Base-by-base conservation (phyloP, 441 rosid species). In the Erysimum cheiri region DNA sequence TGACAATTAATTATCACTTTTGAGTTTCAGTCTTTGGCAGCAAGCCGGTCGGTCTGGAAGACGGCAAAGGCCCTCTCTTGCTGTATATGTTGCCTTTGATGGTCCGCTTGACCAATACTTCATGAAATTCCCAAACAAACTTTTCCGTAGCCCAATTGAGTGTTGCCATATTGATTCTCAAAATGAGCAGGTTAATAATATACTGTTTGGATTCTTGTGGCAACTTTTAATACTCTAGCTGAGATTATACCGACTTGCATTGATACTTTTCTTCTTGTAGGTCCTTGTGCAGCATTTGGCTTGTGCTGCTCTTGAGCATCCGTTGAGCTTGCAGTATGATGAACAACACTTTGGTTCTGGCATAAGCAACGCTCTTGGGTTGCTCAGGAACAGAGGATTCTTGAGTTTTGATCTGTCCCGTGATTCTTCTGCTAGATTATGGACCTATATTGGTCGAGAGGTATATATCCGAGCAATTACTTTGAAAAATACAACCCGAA, bases 1-100 rank as follows among this genome's bases (percentile, higher is more conserved):
- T 65, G 68, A 13, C 5, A 66, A 13, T 37, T 10, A 14, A 41
- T 44, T 29, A 65, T 70, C 59, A 67, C 70, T 31, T 80, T 78
- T 68, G 78, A 58, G 57, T 37, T 69, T 60, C 79, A 94, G 97
- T 83, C 83, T 91, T 71, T 89, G 96, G 97, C 98, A 94, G 78
- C 98, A 94, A 83, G 97, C 98, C 19, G 99, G 99, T 63, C 84
- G 98, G 79, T 92, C 98, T 69, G 99, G 99, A 64, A 84, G 98
- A 79, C 88, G 99, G 73, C 94, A 84, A 71, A 88, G 77, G 79
- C 77, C 88, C 50, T 94, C 99, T 70, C 93, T 94, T 58, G 92
- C 96, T 4, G 89, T 94, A 29, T 92, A 87, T 80, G 96, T 92
- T 55, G 98, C 94, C 67, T 94, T 88, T 74, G 89, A 77, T 37